Percentiles rank a stretch among this genome's conserved stretches.
These are phyloP conservation scores for Astragalus glycyphyllos DNA, from an alignment of 306 rosid genomes.

Conservation along the genomic window DNA sequence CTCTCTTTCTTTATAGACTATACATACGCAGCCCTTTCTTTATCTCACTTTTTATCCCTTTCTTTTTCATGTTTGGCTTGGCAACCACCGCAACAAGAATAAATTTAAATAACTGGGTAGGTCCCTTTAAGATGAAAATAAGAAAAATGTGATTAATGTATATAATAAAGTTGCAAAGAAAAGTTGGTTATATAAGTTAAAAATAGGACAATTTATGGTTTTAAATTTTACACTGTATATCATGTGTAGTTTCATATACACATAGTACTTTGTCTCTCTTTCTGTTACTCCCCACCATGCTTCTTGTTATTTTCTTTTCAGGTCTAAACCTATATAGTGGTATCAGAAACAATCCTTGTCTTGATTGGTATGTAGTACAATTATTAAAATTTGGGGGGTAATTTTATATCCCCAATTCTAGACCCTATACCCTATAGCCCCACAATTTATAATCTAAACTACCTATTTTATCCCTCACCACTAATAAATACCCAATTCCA, in stretches of 20 bases:
- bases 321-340: background rate
- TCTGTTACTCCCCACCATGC: conserved; percentile 6
- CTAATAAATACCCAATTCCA: too few species aligned
- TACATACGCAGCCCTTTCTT: conserved; percentile 17
- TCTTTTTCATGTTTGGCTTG: conserved; percentile 53
- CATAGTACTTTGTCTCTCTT: conserved; percentile 28
- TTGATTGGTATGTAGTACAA: background rate
- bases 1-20: background rate
- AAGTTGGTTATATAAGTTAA: conserved; percentile 14
- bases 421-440: too few species aligned
- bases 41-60: conserved; percentile 46
- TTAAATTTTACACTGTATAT: background rate
- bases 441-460: too few species aligned
- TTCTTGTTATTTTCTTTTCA: background rate
- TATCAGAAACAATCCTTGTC: background rate
- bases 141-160: conserved; percentile 52
- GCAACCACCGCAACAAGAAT: conserved; percentile 72
- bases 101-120: conserved; percentile 37
- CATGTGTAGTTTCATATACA: conserved; percentile 4
- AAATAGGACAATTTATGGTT: background rate
- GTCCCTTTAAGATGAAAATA: conserved; percentile 47
- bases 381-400: too few species aligned
- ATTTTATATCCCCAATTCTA: too few species aligned
- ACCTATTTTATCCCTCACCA: too few species aligned
- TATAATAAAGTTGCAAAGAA: conserved; percentile 29